Base-by-base conservation (phyloP, 495 filamentous ascomycete genomes). In the Parachaetomium inaequale region DNA sequence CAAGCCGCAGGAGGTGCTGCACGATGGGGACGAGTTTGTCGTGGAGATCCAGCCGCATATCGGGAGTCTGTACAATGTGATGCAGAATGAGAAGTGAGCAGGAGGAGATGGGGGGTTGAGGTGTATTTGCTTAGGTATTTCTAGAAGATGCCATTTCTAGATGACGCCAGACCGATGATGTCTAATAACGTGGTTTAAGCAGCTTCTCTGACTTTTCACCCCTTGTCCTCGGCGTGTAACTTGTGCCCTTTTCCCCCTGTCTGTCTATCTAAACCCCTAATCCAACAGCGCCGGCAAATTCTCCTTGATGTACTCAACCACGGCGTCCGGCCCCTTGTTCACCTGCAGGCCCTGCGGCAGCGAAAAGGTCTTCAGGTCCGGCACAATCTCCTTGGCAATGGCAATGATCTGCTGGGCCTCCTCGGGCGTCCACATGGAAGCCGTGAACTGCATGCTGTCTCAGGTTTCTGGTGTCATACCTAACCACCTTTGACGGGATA, bases 341-440 rank as follows among this genome's bases (percentile, higher is more conserved):
- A 84, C 84, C 70, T 88, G 86, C 67, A 89, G 69, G 2, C 86
- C 86, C 49, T 83, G 78, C 10, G 86, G 86, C 47, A 88, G 79
- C 5, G 85, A 85, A 67, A 85, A 81, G 21, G 82, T 79, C 70
- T 81, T 69, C 79, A 78, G 85, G 76, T 58, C 78, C 0, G 69
- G 67, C 7, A 70, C 62, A 7, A 73, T 47, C 66, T 23, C 84
- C 47, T 78, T 75, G 31, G 85, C 84, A 55, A 83, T 85, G 3
- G 75, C 65, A 29, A 85, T 77, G 49, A 87, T 85, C 62, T 81
- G 63, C 34, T 74, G 59, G 21, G 83, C 80, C 69, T 88, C 72
- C 58, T 85, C 82, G 19, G 77, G 74, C 11, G 84, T 79, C 86
- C 85, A 89, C 85, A 88, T 88, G 34, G 86, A 88, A 17, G 86